Evolutionary conservation across 768 basidiomycete species (phyloP).

Genomic region (Collybiopsis confluens): DNA sequence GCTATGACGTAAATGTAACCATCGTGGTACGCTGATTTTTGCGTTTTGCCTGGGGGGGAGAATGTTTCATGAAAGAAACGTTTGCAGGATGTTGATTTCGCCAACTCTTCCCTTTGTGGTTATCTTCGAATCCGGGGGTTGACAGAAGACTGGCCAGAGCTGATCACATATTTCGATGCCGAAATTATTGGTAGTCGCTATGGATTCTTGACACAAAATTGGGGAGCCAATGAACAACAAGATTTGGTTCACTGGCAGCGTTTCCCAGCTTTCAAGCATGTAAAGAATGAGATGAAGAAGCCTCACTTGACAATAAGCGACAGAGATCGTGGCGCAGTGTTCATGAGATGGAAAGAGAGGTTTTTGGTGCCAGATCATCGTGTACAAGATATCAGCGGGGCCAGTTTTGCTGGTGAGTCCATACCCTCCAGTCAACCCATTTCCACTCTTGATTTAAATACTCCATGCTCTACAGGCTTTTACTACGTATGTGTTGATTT

Average conservation of each 20-base stretch:
- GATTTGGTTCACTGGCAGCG: constrained; percentile 94
- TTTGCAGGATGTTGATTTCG: constrained; percentile 81
- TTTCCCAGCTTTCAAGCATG: constrained; percentile 85
- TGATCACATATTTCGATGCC: constrained; percentile 95
- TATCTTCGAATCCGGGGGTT: constrained; percentile 91
- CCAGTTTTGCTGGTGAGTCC: constrained; percentile 84
- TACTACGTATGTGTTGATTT: constrained; percentile 96
- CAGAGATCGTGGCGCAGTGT: constrained; percentile 75
- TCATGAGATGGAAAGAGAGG: constrained; percentile 97
- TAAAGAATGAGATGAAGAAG: constrained; percentile 73
- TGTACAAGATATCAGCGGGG: constrained; percentile 91
- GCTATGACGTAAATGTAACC: constrained; percentile 91
- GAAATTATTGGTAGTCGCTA: constrained; percentile 90
- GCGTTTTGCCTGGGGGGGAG: neutral
- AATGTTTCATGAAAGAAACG: constrained; percentile 9
- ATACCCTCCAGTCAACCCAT: too few relatives aligned
- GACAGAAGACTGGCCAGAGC: constrained; percentile 91
- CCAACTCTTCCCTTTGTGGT: constrained; percentile 81
- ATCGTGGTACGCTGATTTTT: constrained; percentile 66
- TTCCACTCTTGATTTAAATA: constrained; percentile 3
- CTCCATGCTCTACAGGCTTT: constrained; percentile 56
- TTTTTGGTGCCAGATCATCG: constrained; percentile 95
- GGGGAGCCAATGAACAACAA: constrained; percentile 88
- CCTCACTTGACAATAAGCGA: constrained; percentile 77
- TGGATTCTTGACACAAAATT: constrained; percentile 87